These are phyloP conservation scores for Podila clonocystis DNA, from an alignment of 192 early-diverging fungal genomes.

Conservation along the genomic window DNA sequence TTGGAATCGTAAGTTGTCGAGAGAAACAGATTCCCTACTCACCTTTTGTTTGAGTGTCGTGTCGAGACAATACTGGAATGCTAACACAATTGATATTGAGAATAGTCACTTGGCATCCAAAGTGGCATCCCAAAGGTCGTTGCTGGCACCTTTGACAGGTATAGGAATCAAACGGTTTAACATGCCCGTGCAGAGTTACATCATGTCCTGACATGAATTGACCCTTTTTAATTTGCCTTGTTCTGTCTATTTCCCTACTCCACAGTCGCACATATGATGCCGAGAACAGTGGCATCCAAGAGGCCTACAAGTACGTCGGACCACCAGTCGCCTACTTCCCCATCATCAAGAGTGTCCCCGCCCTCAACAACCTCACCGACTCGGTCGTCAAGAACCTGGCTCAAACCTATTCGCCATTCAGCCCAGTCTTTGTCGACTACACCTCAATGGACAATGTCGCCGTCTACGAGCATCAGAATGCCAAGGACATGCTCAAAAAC, in stretches of 20 bases:
- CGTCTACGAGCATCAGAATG: conserved; percentile 39
- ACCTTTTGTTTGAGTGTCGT: background rate
- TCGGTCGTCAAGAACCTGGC: conserved; percentile 11
- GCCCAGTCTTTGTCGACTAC: conserved; percentile 38
- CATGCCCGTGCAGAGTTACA: too few species aligned
- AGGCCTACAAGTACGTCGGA: background rate
- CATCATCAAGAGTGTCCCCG: conserved; percentile 20
- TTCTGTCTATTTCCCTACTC: too few species aligned
- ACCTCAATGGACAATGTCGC: conserved; percentile 37
- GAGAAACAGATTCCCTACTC: background rate
- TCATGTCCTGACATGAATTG: too few species aligned
- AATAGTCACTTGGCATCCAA: conserved; percentile 42
- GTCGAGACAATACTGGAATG: conserved; percentile 15
- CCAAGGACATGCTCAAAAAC: conserved; percentile 46
- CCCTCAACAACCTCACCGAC: conserved; percentile 29
- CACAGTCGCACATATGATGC: conserved; percentile 7
- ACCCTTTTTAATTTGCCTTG: too few species aligned
- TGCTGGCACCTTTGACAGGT: conserved; percentile 34
- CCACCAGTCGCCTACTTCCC: conserved; percentile 25
- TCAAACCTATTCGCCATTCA: conserved; percentile 9
- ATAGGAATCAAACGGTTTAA: background rate
- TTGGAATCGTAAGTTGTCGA: conserved; percentile 44
- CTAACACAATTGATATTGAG: background rate
- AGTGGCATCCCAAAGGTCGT: conserved; percentile 37
- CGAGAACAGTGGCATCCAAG: conserved; percentile 18